Evolutionary conservation across 78 protist genomes (phyloP).

Genomic region (Emiliania huxleyi): DNA sequence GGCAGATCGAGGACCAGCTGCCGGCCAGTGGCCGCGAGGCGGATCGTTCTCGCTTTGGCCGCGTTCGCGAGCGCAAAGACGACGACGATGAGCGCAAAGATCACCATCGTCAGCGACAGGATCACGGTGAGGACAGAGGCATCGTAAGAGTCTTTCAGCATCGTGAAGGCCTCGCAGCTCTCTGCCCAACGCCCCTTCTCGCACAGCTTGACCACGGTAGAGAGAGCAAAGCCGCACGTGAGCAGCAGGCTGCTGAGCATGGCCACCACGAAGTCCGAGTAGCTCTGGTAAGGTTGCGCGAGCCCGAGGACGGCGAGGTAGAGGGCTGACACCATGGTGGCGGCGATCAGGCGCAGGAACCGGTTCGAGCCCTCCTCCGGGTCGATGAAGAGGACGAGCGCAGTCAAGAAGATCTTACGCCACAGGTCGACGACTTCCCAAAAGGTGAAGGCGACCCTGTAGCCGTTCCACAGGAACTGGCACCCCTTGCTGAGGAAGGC

Average conservation of each 20-base stretch:
- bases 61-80: background rate
- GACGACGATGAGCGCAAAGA: background rate
- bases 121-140: background rate
- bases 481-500: background rate
- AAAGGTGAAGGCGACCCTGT: background rate
- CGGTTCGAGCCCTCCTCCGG: background rate
- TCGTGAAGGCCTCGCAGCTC: background rate
- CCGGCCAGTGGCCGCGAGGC: background rate
- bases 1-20: background rate
- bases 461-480: background rate
- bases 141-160: background rate
- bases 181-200: background rate
- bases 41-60: background rate
- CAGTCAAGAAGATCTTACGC: slow-evolving; percentile 3
- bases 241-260: background rate
- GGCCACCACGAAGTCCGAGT: background rate
- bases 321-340: background rate
- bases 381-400: background rate
- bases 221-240: background rate
- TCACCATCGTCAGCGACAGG: background rate
- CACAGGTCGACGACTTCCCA: slow-evolving; percentile 1
- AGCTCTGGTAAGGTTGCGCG: background rate
- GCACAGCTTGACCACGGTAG: background rate
- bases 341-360: background rate
- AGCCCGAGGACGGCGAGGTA: background rate